A percentile compares a stretch with the other conserved stretches of the same genome.
Conservation (phyloP, 768 basidiomycete genomes). For the Pholiota molesta region DNA sequence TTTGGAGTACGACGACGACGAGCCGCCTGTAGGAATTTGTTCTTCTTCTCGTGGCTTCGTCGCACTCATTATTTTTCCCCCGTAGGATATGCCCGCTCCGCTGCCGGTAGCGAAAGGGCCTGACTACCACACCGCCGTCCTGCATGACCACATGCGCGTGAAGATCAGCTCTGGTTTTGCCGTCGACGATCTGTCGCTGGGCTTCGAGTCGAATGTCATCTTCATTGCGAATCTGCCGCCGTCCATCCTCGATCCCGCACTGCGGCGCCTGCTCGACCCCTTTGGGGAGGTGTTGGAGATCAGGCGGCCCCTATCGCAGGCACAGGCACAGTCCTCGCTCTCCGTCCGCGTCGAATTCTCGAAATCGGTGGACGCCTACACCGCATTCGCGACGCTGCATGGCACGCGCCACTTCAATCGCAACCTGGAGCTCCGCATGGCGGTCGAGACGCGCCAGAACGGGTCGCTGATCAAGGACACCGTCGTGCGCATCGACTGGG, state of each 20-base stretch:
- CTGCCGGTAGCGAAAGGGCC: neutral
- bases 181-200: constrained; percentile 58
- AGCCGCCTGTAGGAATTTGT: neutral
- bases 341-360: constrained; percentile 51
- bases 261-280: constrained; percentile 41
- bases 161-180: constrained; percentile 64
- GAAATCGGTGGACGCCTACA: constrained; percentile 48
- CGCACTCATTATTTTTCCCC: neutral
- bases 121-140: constrained; percentile 16
- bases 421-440: constrained; percentile 47
- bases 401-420: constrained; percentile 41
- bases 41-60: neutral
- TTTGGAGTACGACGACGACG: constrained; percentile 32
- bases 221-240: constrained; percentile 53
- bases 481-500: constrained; percentile 61
- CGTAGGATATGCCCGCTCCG: constrained; percentile 1
- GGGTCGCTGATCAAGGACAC: constrained; percentile 51
- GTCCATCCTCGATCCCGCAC: constrained; percentile 29
- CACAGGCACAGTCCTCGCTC: constrained; percentile 18
- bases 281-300: constrained; percentile 53
- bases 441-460: constrained; percentile 39
- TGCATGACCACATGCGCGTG: constrained; percentile 60
- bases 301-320: constrained; percentile 23
- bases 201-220: constrained; percentile 71
- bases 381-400: constrained; percentile 56